Evolutionary conservation across 1,284 basidiomycete genomes (phyloP), one percentile per base, ranked within the genome.

Genomic region (Cutaneotrichosporon daszewskae): DNA sequence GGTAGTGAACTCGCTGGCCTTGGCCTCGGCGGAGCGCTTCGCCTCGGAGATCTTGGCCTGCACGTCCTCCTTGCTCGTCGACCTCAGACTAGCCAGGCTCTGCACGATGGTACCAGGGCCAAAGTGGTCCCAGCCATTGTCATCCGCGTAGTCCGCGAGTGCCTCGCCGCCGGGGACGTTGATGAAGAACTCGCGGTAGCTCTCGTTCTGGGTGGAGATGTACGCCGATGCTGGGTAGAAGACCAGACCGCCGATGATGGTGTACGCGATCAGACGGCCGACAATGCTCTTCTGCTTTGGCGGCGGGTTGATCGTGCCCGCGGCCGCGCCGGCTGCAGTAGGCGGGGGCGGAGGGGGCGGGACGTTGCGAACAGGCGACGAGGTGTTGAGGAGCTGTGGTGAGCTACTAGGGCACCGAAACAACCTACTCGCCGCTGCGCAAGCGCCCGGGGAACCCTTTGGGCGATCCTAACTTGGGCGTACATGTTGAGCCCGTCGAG

Each of bases 111-210:
- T 71, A 4, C 77, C 79, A 18, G 54, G 40, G 13, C 64, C 70
- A 43, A 70, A 55, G 13, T 56, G 52, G 55, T 89, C 84, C 84
- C 85, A 87, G 19, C 81, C 77, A 57, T 83, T 74, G 34, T 80
- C 76, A 65, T 92, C 87, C 7, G 84, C 84, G 61, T 81, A 86
- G 49, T 90, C 82, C 28, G 92, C 76, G 63, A 94, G 76, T 18
- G 76, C 62, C 56, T 85, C 79, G 32, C 83, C 91, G 20, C 72
- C 67, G 4, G 77, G 77, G 32, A 79, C 66, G 45, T 67, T 69
- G 45, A 71, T 61, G 60, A 78, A 78, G 55, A 78, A 72, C 50
- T 78, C 75, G 42, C 74, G 66, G 53, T 75, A 74, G 6, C 61
- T 45, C 44, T 75, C 71, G 29, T 64, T 72, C 32, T 69, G 58